phyloP scores from a whole-genome alignment of 352 stramenopile species.

The Phytophthora citricola region DNA sequence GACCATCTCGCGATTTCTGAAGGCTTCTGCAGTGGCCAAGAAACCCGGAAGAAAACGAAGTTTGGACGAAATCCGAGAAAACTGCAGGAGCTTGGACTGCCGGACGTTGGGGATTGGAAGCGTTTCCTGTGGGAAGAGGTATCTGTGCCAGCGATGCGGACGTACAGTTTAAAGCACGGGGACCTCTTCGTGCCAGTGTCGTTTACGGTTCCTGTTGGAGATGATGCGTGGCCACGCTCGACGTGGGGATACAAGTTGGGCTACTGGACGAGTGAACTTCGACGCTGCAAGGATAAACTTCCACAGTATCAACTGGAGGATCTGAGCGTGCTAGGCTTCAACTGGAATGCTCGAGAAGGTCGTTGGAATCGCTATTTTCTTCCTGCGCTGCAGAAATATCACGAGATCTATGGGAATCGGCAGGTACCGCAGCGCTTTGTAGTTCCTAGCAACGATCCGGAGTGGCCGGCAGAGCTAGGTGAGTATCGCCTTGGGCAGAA shows the following conservation, averaged over 20 bases:
- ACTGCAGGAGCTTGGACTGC: conserved; percentile 30
- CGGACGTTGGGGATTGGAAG: conserved; percentile 42
- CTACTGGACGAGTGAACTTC: conserved; percentile 50
- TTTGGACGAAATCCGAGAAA: conserved; percentile 26
- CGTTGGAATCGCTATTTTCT: conserved; percentile 50
- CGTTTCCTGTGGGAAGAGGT: conserved; percentile 44
- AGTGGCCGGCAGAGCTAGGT: conserved; percentile 36
- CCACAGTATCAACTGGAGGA: conserved; percentile 45
- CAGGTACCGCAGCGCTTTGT: conserved; percentile 49
- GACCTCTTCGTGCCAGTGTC: conserved; percentile 45
- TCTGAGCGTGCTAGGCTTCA: conserved; percentile 38
- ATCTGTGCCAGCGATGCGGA: conserved; percentile 33
- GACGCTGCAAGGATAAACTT: conserved; percentile 35
- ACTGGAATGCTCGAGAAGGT: conserved; percentile 41
- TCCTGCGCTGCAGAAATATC: conserved; percentile 41
- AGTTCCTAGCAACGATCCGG: conserved; percentile 35
- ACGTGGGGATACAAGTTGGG: conserved; percentile 55
- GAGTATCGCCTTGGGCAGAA: conserved; percentile 54
- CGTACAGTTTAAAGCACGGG: conserved; percentile 31
- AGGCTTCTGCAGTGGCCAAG: conserved; percentile 32
- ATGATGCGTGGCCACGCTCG: conserved; percentile 33
- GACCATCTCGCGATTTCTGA: conserved; percentile 48
- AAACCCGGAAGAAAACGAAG: conserved; percentile 19
- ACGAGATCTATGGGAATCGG: conserved; percentile 33
- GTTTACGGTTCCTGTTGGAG: conserved; percentile 36